These are phyloP conservation scores for Turnera subulata DNA, from an alignment of 345 rosid species.

Conservation along the genomic window DNA sequence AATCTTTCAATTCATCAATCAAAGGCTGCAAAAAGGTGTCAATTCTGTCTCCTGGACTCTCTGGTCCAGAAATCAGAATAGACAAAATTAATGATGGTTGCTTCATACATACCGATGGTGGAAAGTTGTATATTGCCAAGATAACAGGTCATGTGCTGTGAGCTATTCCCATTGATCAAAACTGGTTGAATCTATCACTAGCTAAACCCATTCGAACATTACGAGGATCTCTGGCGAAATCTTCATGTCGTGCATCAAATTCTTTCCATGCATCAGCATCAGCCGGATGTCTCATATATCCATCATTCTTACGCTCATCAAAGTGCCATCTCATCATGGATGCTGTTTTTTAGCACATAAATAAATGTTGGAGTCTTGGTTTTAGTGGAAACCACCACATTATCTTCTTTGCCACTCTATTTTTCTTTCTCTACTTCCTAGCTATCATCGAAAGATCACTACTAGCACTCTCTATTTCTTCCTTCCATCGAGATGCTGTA, in stretches of 20 bases:
- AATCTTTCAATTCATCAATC: background rate
- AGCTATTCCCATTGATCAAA: background rate
- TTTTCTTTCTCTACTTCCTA: too few relatives aligned
- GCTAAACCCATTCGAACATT: background rate
- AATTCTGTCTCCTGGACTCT: background rate
- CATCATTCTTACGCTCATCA: too few relatives aligned
- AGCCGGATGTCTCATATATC: too few relatives aligned
- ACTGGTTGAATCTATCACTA: conserved; percentile 3
- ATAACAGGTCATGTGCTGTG: conserved; percentile 1
- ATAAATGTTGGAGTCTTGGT: too few relatives aligned
- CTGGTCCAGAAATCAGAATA: background rate
- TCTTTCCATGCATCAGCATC: conserved; percentile 7
- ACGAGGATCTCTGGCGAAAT: background rate
- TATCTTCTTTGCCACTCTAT: too few relatives aligned
- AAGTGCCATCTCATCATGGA: too few relatives aligned
- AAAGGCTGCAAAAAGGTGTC: background rate
- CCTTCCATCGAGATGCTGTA: too few relatives aligned
- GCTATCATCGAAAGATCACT: too few relatives aligned
- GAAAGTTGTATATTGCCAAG: background rate
- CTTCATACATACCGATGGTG: conserved; percentile 4
- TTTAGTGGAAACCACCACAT: too few relatives aligned
- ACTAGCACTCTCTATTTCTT: too few relatives aligned
- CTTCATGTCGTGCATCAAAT: background rate
- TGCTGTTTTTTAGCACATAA: too few relatives aligned
- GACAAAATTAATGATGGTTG: background rate